Percentiles rank a stretch among this genome's conserved stretches.
Evolutionary conservation across 2,329 filamentous ascomycete genomes (phyloP).

Genomic region (Cercospora sp.): DNA sequence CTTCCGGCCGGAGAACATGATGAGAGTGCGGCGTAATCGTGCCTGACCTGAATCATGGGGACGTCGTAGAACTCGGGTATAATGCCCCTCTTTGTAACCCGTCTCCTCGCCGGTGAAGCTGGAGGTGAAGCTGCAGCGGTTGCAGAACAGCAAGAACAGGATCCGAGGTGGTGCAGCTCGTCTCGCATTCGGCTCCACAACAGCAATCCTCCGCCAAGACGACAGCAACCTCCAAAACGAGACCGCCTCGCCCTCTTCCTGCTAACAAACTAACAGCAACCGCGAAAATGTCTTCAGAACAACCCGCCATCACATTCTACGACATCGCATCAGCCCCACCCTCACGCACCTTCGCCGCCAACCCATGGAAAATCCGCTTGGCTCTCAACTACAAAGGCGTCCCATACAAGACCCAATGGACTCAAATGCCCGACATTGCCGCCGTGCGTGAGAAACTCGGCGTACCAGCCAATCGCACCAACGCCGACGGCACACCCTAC

Average conservation of each 20-base stretch:
- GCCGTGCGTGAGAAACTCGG: constrained; percentile 51
- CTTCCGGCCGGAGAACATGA: too few species aligned
- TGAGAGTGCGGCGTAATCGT: too few species aligned
- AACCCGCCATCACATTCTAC: constrained; percentile 46
- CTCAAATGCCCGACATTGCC: constrained; percentile 55
- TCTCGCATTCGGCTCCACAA: not conserved
- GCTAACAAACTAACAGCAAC: not conserved
- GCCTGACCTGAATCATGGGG: too few species aligned
- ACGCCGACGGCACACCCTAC: constrained; percentile 59
- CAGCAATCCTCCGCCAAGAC: not conserved
- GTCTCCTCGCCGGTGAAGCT: too few species aligned
- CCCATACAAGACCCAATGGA: constrained; percentile 55
- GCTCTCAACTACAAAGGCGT: constrained; percentile 54
- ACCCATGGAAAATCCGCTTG: constrained; percentile 55
- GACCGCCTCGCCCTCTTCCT: not conserved
- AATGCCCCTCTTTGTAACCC: too few species aligned
- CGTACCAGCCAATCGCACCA: constrained; percentile 55
- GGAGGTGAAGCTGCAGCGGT: not conserved
- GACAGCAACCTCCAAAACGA: not conserved
- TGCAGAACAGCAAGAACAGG: not conserved
- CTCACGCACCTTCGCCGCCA: constrained; percentile 48
- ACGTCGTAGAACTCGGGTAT: too few species aligned
- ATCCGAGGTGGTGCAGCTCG: not conserved
- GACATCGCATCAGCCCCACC: constrained; percentile 49
- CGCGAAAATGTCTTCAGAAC: constrained; percentile 31